phyloP scores from a whole-genome alignment of 2,329 filamentous ascomycete species.

The Xylariaceae sp. region DNA sequence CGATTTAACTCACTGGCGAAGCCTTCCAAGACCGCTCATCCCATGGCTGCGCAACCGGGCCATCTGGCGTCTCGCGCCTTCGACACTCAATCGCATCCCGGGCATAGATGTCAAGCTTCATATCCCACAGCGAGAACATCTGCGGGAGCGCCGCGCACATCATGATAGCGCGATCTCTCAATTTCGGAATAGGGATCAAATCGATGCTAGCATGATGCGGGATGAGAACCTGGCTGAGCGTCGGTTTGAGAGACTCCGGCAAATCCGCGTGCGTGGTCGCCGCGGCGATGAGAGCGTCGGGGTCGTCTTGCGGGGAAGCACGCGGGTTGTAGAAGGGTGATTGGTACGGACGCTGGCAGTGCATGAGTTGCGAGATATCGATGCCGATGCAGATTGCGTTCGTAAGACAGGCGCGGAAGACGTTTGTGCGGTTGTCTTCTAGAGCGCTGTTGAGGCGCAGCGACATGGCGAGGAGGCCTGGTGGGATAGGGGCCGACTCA shows the following conservation, averaged over 20 bases:
- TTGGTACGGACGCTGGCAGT: slow-evolving; percentile 21
- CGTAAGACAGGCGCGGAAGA: slow-evolving; percentile 22
- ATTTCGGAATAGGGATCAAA: slow-evolving; percentile 32
- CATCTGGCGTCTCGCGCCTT: slow-evolving; percentile 4
- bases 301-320: slow-evolving; percentile 14
- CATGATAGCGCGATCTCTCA: slow-evolving; percentile 33
- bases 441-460: slow-evolving; percentile 7
- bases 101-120: slow-evolving; percentile 36
- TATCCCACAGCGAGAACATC: slow-evolving; percentile 31
- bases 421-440: slow-evolving; percentile 17
- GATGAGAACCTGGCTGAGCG: slow-evolving; percentile 34
- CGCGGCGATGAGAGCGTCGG: slow-evolving; percentile 20
- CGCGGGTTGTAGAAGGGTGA: slow-evolving; percentile 34
- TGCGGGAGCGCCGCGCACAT: slow-evolving; percentile 29
- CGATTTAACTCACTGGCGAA: too few relatives aligned
- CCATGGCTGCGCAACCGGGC: slow-evolving; percentile 29
- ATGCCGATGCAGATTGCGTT: slow-evolving; percentile 28
- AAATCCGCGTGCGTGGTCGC: slow-evolving; percentile 15
- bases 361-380: slow-evolving; percentile 18
- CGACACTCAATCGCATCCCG: slow-evolving; percentile 28
- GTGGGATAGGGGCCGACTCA: not conserved
- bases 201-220: slow-evolving; percentile 37
- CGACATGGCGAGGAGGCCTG: not conserved
- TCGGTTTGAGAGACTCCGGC: slow-evolving; percentile 34
- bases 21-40: slow-evolving; percentile 25